phyloP scores from a whole-genome alignment of 2,329 filamentous ascomycete genomes.

The Cercospora berteroae region DNA sequence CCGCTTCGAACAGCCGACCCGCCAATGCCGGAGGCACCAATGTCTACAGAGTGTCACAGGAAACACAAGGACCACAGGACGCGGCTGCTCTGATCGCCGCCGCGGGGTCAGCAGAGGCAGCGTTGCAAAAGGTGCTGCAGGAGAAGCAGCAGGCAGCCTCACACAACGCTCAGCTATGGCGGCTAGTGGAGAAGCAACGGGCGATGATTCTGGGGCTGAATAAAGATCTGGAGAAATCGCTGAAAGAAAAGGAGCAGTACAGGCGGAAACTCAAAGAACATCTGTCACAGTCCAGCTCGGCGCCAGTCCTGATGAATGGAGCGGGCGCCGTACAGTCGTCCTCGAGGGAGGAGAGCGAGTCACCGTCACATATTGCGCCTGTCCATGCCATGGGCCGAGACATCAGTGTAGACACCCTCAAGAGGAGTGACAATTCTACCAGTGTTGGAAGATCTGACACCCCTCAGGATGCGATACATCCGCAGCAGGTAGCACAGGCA shows the following conservation, averaged over 20 bases:
- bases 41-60: constrained; percentile 53
- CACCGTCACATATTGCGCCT: constrained; percentile 24
- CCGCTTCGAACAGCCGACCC: constrained; percentile 34
- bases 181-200: constrained; percentile 91
- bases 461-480: constrained; percentile 28
- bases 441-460: constrained; percentile 33
- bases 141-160: constrained; percentile 86
- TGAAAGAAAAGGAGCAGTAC: constrained; percentile 95
- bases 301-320: constrained; percentile 28
- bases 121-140: constrained; percentile 82
- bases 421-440: constrained; percentile 32
- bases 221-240: constrained; percentile 83
- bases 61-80: constrained; percentile 65
- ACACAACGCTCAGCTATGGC: constrained; percentile 92
- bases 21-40: constrained; percentile 23
- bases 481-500: not conserved
- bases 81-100: constrained; percentile 75
- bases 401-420: constrained; percentile 31
- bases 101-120: constrained; percentile 83
- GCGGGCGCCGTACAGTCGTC: constrained; percentile 19
- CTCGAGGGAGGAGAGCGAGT: constrained; percentile 32
- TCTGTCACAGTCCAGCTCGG: constrained; percentile 46
- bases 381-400: constrained; percentile 23
- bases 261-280: constrained; percentile 84
- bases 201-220: constrained; percentile 91